Evolutionary conservation across 495 filamentous ascomycete species (phyloP).

Genomic region (Bacidia rubella): DNA sequence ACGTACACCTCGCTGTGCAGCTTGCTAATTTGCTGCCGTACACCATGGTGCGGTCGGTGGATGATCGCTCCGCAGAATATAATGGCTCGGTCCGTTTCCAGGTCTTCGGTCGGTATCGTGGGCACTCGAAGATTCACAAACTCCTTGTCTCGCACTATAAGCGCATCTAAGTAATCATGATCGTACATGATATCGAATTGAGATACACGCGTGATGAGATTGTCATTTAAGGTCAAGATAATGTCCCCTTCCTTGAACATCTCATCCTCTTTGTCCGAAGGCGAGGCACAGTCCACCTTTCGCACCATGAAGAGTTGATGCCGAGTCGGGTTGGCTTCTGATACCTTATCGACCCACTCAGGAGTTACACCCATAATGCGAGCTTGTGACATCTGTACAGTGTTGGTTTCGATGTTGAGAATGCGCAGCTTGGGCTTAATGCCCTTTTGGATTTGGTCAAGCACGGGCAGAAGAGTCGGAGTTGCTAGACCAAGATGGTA

Average conservation of each 20-base stretch:
- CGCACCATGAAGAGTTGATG: constrained; percentile 98
- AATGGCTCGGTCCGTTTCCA: constrained; percentile 83
- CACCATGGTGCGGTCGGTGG: constrained; percentile 88
- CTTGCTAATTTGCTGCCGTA: constrained; percentile 91
- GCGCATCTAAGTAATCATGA: constrained; percentile 65
- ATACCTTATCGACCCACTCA: constrained; percentile 85
- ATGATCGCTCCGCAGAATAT: constrained; percentile 92
- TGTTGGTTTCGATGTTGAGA: constrained; percentile 83
- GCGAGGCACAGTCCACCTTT: constrained; percentile 66
- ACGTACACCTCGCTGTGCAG: constrained; percentile 98
- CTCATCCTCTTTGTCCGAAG: constrained; percentile 25
- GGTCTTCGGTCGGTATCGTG: constrained; percentile 76
- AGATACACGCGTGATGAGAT: constrained; percentile 81
- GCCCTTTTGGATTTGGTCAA: constrained; percentile 70
- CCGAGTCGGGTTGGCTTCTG: constrained; percentile 69
- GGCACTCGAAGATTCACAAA: constrained; percentile 68
- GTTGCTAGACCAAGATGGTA: constrained; percentile 93
- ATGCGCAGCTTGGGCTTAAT: constrained; percentile 69
- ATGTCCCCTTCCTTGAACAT: constrained; percentile 81
- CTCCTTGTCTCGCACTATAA: constrained; percentile 73
- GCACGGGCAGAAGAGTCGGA: constrained; percentile 71
- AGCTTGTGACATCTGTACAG: constrained; percentile 95
- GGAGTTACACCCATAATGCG: constrained; percentile 95
- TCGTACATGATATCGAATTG: constrained; percentile 97
- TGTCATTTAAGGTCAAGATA: constrained; percentile 78